phyloP scores from a whole-genome alignment of 805 yeast genomes.

The Kazachstania taianensis region DNA sequence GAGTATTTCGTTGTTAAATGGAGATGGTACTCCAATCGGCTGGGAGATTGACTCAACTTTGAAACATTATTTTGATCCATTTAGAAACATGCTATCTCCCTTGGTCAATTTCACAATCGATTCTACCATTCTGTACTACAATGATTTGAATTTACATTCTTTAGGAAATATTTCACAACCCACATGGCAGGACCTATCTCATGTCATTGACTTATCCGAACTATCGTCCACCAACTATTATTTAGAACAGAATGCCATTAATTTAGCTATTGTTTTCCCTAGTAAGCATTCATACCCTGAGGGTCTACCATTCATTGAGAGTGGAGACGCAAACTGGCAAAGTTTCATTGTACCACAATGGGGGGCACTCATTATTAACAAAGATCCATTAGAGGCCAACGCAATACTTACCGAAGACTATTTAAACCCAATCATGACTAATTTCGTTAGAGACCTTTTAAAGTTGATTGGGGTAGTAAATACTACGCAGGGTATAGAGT shows the following conservation, averaged over 20 bases:
- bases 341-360: conserved; percentile 75
- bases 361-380: conserved; percentile 51
- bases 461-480: conserved; percentile 60
- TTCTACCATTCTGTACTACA: conserved; percentile 62
- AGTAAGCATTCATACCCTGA: conserved; percentile 15
- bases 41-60: conserved; percentile 66
- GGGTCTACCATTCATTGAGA: conserved; percentile 34
- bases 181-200: conserved; percentile 48
- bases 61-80: conserved; percentile 41
- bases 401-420: conserved; percentile 33
- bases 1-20: conserved; percentile 65
- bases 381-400: conserved; percentile 20
- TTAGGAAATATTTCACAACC: conserved; percentile 26
- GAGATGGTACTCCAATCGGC: conserved; percentile 51
- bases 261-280: conserved; percentile 46
- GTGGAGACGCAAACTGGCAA: conserved; percentile 14
- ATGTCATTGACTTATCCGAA: conserved; percentile 75
- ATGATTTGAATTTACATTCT: conserved; percentile 29
- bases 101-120: conserved; percentile 67
- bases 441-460: conserved; percentile 66
- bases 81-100: conserved; percentile 41
- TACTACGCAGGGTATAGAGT: conserved; percentile 31
- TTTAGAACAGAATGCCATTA: conserved; percentile 54
- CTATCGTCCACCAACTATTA: conserved; percentile 44
- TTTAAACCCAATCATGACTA: conserved; percentile 49